Evolutionary conservation across 2,329 filamentous ascomycete species (phyloP), one percentile per base, ranked within the genome.

Genomic region (Trichoderma endophyticum): DNA sequence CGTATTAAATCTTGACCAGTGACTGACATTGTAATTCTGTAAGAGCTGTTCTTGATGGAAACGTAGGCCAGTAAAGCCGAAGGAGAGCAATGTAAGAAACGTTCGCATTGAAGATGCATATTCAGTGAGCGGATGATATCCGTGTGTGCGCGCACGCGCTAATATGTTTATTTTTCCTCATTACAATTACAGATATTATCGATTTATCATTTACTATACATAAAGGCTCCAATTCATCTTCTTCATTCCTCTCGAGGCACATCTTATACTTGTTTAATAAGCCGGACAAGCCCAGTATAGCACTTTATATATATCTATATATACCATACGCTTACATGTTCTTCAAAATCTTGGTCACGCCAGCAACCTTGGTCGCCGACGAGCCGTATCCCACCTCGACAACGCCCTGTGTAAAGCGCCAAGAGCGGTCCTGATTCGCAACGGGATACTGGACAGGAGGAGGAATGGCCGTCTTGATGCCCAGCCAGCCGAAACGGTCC

Each of bases 401-500:
- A 6, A 92, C 84, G 1, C 87, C 89, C 74, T 83, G 86, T 1
- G 87, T 86, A 77, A 92, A 92, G 71, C 86, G 83, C 89, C 90
- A 93, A n/a, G 89, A 90, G 66, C 85, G 83, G 56, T 83, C 82
- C 72, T 90, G 90, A 78, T 90, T 88, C 18, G 81, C 80, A 18
- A 99, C 89, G 2, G 96, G 95, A 80, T 98, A 97, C 78, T 91
- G 90, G 75, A 97, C 88, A 6, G 92, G 89, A 1, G 87, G 86
- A 3, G 96, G 96, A 72, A 99, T 98, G 6, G 87, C 85, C 7
- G 96, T 99, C 74, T 91, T 79, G 73, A 92, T 78, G 2, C 90
- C 89, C 24, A 90, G 76, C 84, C 86, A 87, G 18, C 84, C 85
- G 72, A 87, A 85, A 43, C 91, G 86, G 84, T 99, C 96, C 73